Evolutionary conservation across 805 yeast species (phyloP).

Genomic region (Wickerhamomyces tratensis): DNA sequence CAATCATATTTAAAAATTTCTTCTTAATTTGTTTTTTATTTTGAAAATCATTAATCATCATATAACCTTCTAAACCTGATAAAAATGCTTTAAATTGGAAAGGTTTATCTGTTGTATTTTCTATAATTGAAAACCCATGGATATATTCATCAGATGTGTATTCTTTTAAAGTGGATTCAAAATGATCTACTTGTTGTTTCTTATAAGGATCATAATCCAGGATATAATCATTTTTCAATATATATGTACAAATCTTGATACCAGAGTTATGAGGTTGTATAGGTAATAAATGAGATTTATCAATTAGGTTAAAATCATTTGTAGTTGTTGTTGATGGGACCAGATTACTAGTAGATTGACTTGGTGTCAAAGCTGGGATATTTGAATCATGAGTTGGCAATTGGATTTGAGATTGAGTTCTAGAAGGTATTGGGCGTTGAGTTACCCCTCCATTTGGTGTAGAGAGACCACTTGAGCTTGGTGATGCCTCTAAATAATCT

Average conservation of each 20-base stretch:
- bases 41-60: slow-evolving; percentile 17
- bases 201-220: neutral
- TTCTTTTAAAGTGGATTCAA: slow-evolving; percentile 28
- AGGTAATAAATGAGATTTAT: neutral
- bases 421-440: neutral
- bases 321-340: neutral
- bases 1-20: slow-evolving; percentile 38
- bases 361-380: too few relatives aligned
- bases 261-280: neutral
- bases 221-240: neutral
- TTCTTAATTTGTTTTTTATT: slow-evolving; percentile 14
- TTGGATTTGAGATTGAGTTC: neutral
- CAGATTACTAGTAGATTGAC: too few relatives aligned
- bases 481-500: neutral
- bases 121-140: slow-evolving; percentile 37
- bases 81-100: slow-evolving; percentile 53
- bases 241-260: too few relatives aligned
- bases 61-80: slow-evolving; percentile 44
- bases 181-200: neutral
- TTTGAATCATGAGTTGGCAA: too few relatives aligned
- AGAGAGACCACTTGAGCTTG: neutral
- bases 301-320: neutral
- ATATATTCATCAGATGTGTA: slow-evolving; percentile 47
- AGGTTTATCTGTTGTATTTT: slow-evolving; percentile 28
- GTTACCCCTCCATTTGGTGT: neutral